phyloP scores from a whole-genome alignment of 2,329 filamentous ascomycete genomes.

The Cercospora brassicicola region DNA sequence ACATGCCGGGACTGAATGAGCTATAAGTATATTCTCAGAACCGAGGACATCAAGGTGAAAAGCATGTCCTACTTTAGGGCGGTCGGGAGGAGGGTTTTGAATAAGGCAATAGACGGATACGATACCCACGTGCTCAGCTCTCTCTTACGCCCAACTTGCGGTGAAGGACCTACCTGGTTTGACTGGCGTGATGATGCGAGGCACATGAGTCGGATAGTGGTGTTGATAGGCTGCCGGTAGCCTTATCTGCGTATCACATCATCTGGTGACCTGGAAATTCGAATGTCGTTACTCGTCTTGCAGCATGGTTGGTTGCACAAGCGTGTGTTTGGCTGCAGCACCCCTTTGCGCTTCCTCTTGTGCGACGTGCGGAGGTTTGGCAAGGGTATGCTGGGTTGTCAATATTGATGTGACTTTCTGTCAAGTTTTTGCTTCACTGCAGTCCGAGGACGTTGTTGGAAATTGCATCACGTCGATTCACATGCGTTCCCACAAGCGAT shows the following conservation, averaged over 20 bases:
- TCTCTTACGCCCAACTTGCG: background rate
- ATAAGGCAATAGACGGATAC: background rate
- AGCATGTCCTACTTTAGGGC: background rate
- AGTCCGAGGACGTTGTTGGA: background rate
- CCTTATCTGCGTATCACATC: background rate
- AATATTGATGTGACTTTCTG: background rate
- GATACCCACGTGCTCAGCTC: background rate
- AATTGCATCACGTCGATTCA: background rate
- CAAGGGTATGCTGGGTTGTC: background rate
- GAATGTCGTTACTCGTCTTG: background rate
- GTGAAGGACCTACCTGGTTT: background rate
- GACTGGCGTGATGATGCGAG: background rate
- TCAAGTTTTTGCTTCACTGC: background rate
- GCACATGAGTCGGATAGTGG: background rate
- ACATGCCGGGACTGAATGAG: background rate
- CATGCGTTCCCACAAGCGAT: background rate
- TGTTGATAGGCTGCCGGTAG: background rate
- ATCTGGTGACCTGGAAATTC: background rate
- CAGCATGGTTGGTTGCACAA: background rate
- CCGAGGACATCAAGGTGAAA: background rate
- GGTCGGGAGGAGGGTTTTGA: background rate
- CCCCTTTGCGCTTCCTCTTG: background rate
- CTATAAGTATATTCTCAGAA: background rate
- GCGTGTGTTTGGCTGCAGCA: background rate
- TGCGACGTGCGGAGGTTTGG: background rate